phyloP scores from a whole-genome alignment of 305 asterid genomes.

The Fraxinus floribunda region DNA sequence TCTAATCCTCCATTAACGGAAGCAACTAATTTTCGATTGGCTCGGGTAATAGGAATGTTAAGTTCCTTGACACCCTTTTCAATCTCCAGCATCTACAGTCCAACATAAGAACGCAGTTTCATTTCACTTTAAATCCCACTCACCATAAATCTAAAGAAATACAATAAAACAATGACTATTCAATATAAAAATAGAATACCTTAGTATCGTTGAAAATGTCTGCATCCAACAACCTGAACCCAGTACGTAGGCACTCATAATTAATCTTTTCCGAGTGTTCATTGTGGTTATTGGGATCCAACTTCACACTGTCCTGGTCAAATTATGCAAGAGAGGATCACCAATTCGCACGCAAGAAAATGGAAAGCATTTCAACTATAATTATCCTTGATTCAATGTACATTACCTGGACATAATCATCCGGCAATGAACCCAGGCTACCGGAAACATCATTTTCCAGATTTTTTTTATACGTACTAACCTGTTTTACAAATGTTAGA shows the following conservation, averaged over 20 bases:
- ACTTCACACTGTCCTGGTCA: slow-evolving; percentile 61
- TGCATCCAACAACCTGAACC: slow-evolving; percentile 65
- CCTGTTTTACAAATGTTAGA: slow-evolving; percentile 46
- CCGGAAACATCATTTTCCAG: slow-evolving; percentile 42
- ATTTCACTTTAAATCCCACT: neutral
- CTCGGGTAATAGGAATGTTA: slow-evolving; percentile 57
- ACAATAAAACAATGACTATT: slow-evolving; percentile 4
- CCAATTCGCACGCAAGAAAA: neutral
- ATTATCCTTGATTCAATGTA: slow-evolving; percentile 19
- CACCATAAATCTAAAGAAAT: neutral
- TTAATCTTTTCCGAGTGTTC: slow-evolving; percentile 43
- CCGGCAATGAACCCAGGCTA: slow-evolving; percentile 45
- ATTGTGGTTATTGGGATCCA: slow-evolving; percentile 31
- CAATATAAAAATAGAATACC: slow-evolving; percentile 35
- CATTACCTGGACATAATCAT: slow-evolving; percentile 50
- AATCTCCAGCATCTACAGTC: slow-evolving; percentile 63
- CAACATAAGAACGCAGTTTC: slow-evolving; percentile 4
- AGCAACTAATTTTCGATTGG: slow-evolving; percentile 66
- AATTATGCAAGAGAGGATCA: slow-evolving; percentile 21
- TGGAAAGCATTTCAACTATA: neutral
- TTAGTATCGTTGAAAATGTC: slow-evolving; percentile 55
- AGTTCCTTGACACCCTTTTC: slow-evolving; percentile 67
- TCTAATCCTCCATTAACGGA: slow-evolving; percentile 75
- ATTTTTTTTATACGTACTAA: slow-evolving; percentile 33
- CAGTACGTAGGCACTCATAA: slow-evolving; percentile 32